Evolutionary conservation across 495 filamentous ascomycete genomes (phyloP), one percentile per base, ranked within the genome.

Genomic region (Penicillium atrosanguineum): DNA sequence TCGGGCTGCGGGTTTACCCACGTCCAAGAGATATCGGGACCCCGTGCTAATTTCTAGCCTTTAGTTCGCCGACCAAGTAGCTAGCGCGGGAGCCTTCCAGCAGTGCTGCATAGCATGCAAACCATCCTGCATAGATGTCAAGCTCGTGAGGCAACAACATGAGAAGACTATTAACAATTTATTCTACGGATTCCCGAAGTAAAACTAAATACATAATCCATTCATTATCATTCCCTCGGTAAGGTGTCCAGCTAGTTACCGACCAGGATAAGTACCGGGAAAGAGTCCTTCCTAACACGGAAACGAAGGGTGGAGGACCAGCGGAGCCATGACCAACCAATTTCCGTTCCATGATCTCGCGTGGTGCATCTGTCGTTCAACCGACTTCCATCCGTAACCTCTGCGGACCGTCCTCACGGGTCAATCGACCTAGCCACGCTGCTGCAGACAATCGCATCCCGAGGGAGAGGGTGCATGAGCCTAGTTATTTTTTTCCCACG

Each of bases 241-340:
- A 34, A 34, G 31, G 31, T 34, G 3, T 34, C 31, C 28, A 34
- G 25, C 26, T 42, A 15, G 39, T 20, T 6, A 42, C 4, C 20
- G 14, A 26, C 42, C 42, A 26, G 19, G 31, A 39, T 39, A 20
- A 50, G 39, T 40, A 18, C 47, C 36, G 39, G 47, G 47, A n/a
- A 12, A 40, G 37, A 50, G 47, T 50, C 47, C 47, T 50, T 50
- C 47, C 47, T 50, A 41, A 40, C 23, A 26, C 14, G 37, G 47
- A 37, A 6, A 50, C 39, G 15, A 11, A 41, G 15, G 15, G 20
- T 36, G 37, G 47, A 19, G 16, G 15, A 50, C 12, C 38, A 50
- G 39, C 20, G 8, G 4, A 40, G 19, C n/a, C 6, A 19, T 4
- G 19, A 7, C 38, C 38, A 40, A 40, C 38, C 38, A 40, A 16